phyloP scores from a whole-genome alignment of 768 basidiomycete species.

The Podaxis mareebaensis region DNA sequence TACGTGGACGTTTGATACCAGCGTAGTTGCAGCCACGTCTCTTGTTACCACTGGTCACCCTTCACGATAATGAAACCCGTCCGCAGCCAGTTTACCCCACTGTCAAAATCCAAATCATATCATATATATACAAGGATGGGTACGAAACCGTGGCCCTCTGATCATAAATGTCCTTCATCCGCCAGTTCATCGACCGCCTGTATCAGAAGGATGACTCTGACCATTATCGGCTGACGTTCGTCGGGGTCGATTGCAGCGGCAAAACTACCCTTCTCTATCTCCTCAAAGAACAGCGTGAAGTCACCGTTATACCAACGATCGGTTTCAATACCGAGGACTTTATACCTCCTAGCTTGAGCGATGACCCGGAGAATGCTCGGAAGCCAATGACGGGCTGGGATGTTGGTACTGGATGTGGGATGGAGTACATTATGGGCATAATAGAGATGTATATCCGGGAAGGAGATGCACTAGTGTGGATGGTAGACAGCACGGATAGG shows the following conservation, averaged over 20 bases:
- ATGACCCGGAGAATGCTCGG: background rate
- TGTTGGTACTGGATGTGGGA: constrained; percentile 53
- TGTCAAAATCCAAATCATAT: background rate
- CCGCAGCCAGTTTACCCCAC: background rate
- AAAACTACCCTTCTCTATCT: constrained; percentile 51
- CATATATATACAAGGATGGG: background rate
- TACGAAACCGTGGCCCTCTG: background rate
- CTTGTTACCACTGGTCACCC: background rate
- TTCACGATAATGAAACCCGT: too few relatives aligned
- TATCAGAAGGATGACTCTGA: constrained; percentile 20
- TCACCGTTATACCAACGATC: constrained; percentile 40
- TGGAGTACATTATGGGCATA: constrained; percentile 37
- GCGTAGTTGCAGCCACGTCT: too few relatives aligned
- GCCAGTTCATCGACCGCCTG: constrained; percentile 31
- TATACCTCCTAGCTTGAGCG: constrained; percentile 20
- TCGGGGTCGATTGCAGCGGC: constrained; percentile 41
- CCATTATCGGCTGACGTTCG: constrained; percentile 25
- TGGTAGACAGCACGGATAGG: constrained; percentile 59
- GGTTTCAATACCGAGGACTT: constrained; percentile 66
- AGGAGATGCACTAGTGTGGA: constrained; percentile 62
- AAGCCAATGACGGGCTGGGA: constrained; percentile 56
- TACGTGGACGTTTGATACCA: too few relatives aligned
- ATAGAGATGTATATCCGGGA: constrained; percentile 24
- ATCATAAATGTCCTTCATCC: constrained; percentile 20
- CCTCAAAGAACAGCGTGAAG: constrained; percentile 38